Base-by-base conservation (phyloP, 805 yeast genomes). In the Lachancea kluyveri region DNA sequence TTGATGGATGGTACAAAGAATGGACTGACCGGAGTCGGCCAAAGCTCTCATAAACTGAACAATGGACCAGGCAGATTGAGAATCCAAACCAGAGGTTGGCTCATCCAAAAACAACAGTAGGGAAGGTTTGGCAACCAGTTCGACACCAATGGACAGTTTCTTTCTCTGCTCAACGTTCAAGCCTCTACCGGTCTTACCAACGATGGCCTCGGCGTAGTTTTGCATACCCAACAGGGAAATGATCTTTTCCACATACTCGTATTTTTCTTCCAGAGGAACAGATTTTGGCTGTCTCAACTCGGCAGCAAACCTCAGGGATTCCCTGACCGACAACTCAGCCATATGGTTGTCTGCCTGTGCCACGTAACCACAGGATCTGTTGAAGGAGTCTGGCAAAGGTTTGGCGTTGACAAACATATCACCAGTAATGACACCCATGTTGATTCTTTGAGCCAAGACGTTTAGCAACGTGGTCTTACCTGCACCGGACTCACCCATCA, bases 401-500 rank as follows among this genome's bases (percentile, higher is more conserved):
- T 62, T 64, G 39, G 86, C 87, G 54, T 79, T 75, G 20, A 79
- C 82, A 54, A 74, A 58, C 62, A 72, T 68, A 45, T 78, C 78
- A 52, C 81, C 81, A 30, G 82, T 68, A 34, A 80, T 77, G 33
- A 74, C 74, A 61, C 88, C 88, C 59, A 70, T 64, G 11, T 81
- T 75, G 31, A 77, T 72, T 56, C 87, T 71, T 47, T 76, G 78
- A 22, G 85, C 79, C 46, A 80, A 65, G 48, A 78, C 77, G 61
- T 79, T 81, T 45, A 79, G 63, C 37, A 79, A 62, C 5, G 87
- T 79, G 12, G 88, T 80, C 52, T 79, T 79, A 67, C 88, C 88
- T 38, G 88, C 87, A 62, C 87, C 87, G 24, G 86, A 76, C 11
- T 79, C 77, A 45, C 86, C 84, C 81, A 76, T 80, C 37, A 81